Conservation (phyloP, 805 yeast genomes). For the Myxozyma geophila region DNA sequence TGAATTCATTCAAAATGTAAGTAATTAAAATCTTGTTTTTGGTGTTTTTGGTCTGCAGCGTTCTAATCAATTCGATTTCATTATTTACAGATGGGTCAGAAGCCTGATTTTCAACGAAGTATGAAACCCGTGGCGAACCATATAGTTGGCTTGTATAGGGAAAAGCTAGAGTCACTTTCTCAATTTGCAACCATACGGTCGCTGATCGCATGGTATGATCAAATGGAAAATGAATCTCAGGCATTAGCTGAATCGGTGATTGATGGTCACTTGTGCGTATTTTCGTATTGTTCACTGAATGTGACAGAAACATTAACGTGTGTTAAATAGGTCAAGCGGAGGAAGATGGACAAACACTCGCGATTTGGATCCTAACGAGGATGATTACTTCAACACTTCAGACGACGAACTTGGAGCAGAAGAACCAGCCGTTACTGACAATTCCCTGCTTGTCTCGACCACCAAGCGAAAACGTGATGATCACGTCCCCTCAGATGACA, state of each 20-base stretch:
- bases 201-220: conserved; percentile 23
- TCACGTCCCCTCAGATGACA: background rate
- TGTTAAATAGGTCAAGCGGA: background rate
- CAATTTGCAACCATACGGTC: conserved; percentile 40
- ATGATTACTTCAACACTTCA: conserved; percentile 37
- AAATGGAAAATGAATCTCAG: conserved; percentile 14
- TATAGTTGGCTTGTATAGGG: conserved; percentile 43
- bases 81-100: conserved; percentile 10
- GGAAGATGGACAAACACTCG: conserved; percentile 23
- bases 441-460: too few relatives aligned
- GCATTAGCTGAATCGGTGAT: conserved; percentile 8
- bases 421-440: background rate
- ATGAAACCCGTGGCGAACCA: conserved; percentile 43
- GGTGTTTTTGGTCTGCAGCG: conserved; percentile 3
- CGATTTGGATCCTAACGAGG: conserved; percentile 28
- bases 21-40: too few relatives aligned
- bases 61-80: background rate
- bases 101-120: conserved; percentile 37
- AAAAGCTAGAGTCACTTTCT: conserved; percentile 43
- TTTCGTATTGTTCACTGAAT: background rate
- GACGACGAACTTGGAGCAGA: conserved; percentile 27
- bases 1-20: conserved; percentile 49
- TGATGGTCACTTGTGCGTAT: conserved; percentile 10
- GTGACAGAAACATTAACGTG: background rate
- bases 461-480: conserved; percentile 2